Evolutionary conservation across 495 filamentous ascomycete genomes (phyloP).

Genomic region (Clavariopsis aquatica): DNA sequence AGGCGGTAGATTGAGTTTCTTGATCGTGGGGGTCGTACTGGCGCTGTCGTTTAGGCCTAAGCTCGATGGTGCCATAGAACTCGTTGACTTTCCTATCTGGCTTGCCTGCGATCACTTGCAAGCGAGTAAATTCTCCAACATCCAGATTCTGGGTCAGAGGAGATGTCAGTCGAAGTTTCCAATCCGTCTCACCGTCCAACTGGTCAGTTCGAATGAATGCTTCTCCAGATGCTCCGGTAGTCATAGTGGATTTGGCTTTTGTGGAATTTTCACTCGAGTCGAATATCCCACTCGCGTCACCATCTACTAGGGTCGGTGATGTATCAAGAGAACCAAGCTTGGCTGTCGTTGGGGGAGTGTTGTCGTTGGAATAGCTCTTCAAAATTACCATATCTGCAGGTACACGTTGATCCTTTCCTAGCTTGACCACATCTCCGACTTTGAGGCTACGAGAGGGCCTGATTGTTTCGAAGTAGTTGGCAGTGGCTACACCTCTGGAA

Average conservation of each 20-base stretch:
- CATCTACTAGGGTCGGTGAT: slow-evolving; percentile 47
- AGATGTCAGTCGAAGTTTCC: slow-evolving; percentile 91
- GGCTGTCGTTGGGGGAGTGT: slow-evolving; percentile 36
- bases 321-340: slow-evolving; percentile 38
- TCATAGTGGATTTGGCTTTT: not conserved
- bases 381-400: slow-evolving; percentile 94
- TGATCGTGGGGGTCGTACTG: slow-evolving; percentile 40
- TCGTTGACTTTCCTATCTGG: slow-evolving; percentile 92
- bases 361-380: slow-evolving; percentile 74
- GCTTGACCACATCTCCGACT: slow-evolving; percentile 90
- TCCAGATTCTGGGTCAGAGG: slow-evolving; percentile 74
- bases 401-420: slow-evolving; percentile 86
- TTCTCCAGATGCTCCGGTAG: slow-evolving; percentile 62
- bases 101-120: slow-evolving; percentile 79
- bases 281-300: slow-evolving; percentile 31
- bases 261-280: not conserved
- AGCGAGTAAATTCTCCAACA: slow-evolving; percentile 65
- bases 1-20: slow-evolving; percentile 2
- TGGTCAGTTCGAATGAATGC: slow-evolving; percentile 98
- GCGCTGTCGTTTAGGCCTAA: slow-evolving; percentile 44
- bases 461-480: slow-evolving; percentile 60
- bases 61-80: slow-evolving; percentile 82
- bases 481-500: slow-evolving; percentile 45
- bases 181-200: slow-evolving; percentile 97
- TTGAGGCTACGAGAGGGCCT: slow-evolving; percentile 87